Evolutionary conservation across 208 protist genomes (phyloP).

Genomic region (Leishmania tropica): DNA sequence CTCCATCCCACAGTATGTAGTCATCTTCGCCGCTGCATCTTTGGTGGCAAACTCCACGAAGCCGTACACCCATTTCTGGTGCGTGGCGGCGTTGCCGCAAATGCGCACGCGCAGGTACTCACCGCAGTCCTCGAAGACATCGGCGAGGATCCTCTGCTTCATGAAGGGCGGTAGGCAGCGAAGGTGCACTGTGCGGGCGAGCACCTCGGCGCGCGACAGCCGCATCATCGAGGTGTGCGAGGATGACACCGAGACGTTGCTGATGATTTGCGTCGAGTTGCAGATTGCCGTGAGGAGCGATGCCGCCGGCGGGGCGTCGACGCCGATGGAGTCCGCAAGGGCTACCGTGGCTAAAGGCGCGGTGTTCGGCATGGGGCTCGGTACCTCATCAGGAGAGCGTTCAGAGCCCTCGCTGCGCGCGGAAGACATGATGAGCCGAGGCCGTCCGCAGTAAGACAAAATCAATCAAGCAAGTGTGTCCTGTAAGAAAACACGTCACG

Average conservation of each 20-base stretch:
- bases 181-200: constrained; percentile 61
- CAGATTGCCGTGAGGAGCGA: constrained; percentile 6
- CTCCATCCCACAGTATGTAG: constrained; percentile 49
- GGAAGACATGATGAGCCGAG: neutral
- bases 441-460: neutral
- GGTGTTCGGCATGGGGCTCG: neutral
- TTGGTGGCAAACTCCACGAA: constrained; percentile 61
- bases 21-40: constrained; percentile 36
- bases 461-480: neutral
- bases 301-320: neutral
- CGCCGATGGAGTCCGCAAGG: neutral
- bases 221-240: constrained; percentile 16
- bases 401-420: neutral
- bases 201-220: constrained; percentile 22
- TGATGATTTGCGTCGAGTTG: neutral
- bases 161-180: constrained; percentile 55
- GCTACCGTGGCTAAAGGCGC: neutral
- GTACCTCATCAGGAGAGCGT: neutral
- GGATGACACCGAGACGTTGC: constrained; percentile 7
- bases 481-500: neutral
- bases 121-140: constrained; percentile 46
- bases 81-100: constrained; percentile 43
- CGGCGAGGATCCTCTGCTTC: constrained; percentile 49
- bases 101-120: constrained; percentile 49
- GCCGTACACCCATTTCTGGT: constrained; percentile 67